Conservation (phyloP, 305 asterid genomes). For the Fraxinus nigra region DNA sequence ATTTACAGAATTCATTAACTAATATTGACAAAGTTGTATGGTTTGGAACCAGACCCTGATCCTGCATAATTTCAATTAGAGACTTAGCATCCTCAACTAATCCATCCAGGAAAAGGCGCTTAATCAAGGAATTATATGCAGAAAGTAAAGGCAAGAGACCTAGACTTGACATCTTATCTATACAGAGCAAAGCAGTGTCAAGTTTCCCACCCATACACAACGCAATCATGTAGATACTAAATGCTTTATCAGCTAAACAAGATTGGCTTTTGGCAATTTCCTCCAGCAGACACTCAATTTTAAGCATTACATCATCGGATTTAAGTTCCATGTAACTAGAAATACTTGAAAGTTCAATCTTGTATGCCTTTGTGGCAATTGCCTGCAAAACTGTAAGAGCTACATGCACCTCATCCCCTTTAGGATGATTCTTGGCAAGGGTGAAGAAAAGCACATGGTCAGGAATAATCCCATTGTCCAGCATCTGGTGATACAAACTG, state of each 20-base stretch:
- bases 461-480: constrained; percentile 49
- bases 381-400: constrained; percentile 44
- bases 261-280: constrained; percentile 33
- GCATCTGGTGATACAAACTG: constrained; percentile 37
- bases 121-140: constrained; percentile 56
- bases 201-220: constrained; percentile 46
- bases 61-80: constrained; percentile 48
- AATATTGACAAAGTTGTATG: constrained; percentile 41
- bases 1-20: constrained; percentile 46
- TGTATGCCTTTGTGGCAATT: constrained; percentile 45
- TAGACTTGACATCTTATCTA: constrained; percentile 41
- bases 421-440: constrained; percentile 38
- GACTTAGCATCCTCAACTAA: constrained; percentile 37
- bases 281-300: constrained; percentile 45
- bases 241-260: constrained; percentile 36
- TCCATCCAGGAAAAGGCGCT: constrained; percentile 48
- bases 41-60: constrained; percentile 46
- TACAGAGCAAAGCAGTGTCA: constrained; percentile 38
- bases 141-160: constrained; percentile 41
- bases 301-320: constrained; percentile 32
- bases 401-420: constrained; percentile 43
- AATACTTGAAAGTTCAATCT: constrained; percentile 22
- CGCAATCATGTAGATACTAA: constrained; percentile 56
- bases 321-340: constrained; percentile 14
- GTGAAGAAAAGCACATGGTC: constrained; percentile 59